These are phyloP conservation scores for Syzygium jambos DNA, from an alignment of 345 rosid species.

Conservation along the genomic window DNA sequence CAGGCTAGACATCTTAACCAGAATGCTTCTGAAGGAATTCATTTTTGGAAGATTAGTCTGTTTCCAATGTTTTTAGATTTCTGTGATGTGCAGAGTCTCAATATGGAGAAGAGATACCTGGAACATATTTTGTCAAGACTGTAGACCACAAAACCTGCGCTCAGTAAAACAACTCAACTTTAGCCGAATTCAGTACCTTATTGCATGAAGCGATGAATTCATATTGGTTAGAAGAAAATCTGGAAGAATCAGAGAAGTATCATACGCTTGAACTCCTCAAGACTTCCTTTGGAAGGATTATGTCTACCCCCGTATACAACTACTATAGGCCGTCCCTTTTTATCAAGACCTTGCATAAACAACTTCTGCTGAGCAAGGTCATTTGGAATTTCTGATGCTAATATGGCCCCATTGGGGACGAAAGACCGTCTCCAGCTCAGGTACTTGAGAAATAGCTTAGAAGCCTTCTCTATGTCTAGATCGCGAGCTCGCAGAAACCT, in stretches of 20 bases:
- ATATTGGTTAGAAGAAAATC: neutral
- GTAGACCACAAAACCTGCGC: conserved; percentile 60
- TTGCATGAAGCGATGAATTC: neutral
- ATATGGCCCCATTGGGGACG: conserved; percentile 50
- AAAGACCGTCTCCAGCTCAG: conserved; percentile 54
- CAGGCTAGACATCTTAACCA: neutral
- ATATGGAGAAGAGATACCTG: conserved; percentile 26
- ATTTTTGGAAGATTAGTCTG: neutral
- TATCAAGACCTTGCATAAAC: conserved; percentile 73
- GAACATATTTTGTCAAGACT: conserved; percentile 58
- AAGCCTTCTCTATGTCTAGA: conserved; percentile 79
- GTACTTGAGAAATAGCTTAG: conserved; percentile 56
- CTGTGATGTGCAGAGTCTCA: neutral
- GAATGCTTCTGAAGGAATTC: neutral
- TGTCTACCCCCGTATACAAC: conserved; percentile 55
- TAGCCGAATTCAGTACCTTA: neutral
- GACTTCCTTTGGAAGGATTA: conserved; percentile 47
- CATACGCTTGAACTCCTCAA: conserved; percentile 80
- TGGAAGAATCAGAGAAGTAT: neutral
- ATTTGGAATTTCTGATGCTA: conserved; percentile 42
- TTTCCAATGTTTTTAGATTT: neutral
- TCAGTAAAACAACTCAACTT: neutral
- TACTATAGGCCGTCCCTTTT: conserved; percentile 56
- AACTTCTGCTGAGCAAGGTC: conserved; percentile 60
- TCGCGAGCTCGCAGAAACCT: conserved; percentile 88